These are phyloP conservation scores for Neoarthrinium moseri DNA, from an alignment of 2,329 filamentous ascomycete species.

Conservation along the genomic window DNA sequence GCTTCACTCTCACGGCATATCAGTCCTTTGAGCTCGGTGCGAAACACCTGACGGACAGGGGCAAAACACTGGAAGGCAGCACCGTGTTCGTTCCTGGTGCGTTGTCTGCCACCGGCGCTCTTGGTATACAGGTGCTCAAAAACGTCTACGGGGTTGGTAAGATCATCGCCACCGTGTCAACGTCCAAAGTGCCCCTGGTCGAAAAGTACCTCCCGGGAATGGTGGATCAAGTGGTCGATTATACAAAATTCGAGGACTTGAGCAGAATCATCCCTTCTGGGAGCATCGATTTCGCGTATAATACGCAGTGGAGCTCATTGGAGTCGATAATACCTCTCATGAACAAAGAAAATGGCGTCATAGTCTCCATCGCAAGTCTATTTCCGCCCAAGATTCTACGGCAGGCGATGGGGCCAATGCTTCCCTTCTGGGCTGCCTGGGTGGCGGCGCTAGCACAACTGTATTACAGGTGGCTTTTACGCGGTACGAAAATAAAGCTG, in stretches of 20 bases:
- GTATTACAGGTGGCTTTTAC: constrained; percentile 39
- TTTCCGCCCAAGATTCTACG: constrained; percentile 29
- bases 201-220: constrained; percentile 38
- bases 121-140: constrained; percentile 48
- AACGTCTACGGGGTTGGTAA: constrained; percentile 45
- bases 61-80: constrained; percentile 42
- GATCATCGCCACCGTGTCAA: constrained; percentile 53
- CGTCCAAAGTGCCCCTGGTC: constrained; percentile 46
- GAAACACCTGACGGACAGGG: constrained; percentile 28
- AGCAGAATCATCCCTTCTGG: constrained; percentile 34
- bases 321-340: constrained; percentile 35
- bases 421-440: constrained; percentile 37
- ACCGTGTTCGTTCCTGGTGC: constrained; percentile 51
- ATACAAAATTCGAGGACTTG: constrained; percentile 38
- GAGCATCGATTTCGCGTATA: constrained; percentile 49
- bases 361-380: constrained; percentile 39
- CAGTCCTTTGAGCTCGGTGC: constrained; percentile 42
- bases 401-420: constrained; percentile 28
- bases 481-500: constrained; percentile 43
- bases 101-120: constrained; percentile 45
- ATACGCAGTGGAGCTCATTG: constrained; percentile 41
- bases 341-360: constrained; percentile 34
- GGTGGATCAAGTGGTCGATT: constrained; percentile 52
- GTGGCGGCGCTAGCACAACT: constrained; percentile 33
- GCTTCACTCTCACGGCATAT: constrained; percentile 39